These are phyloP conservation scores for Vanderwaltozyma verrucispora DNA, from an alignment of 805 yeast genomes.

Conservation along the genomic window DNA sequence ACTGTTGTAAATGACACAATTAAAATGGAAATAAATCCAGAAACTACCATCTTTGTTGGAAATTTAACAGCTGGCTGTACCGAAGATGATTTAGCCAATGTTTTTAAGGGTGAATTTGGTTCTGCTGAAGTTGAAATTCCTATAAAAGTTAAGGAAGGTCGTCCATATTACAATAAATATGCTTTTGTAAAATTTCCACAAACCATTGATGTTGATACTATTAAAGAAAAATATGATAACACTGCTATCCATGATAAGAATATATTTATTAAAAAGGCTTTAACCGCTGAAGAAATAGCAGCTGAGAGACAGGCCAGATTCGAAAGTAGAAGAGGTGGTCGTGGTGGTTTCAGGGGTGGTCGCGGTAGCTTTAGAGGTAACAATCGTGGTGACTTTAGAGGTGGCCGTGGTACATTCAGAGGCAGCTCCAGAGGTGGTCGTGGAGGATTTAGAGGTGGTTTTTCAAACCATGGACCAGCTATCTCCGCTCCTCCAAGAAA, in stretches of 20 bases:
- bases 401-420: conserved; percentile 6
- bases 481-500: conserved; percentile 14
- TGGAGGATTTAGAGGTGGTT: conserved; percentile 11
- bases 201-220: conserved; percentile 22
- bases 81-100: conserved; percentile 18
- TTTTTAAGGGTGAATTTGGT: conserved; percentile 21
- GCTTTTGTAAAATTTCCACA: conserved; percentile 26
- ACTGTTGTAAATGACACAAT: background rate
- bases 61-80: conserved; percentile 24
- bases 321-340: conserved; percentile 7
- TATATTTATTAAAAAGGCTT: conserved; percentile 25
- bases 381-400: conserved; percentile 6
- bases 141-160: conserved; percentile 14
- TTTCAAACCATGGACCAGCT: conserved; percentile 5
- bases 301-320: conserved; percentile 5
- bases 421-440: conserved; percentile 11
- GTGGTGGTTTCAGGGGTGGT: conserved; percentile 8
- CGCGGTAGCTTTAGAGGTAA: conserved; percentile 8
- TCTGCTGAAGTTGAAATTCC: conserved; percentile 24
- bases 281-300: conserved; percentile 10
- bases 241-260: conserved; percentile 24
- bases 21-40: conserved; percentile 19
- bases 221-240: conserved; percentile 11
- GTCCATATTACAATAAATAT: conserved; percentile 14
- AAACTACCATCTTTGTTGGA: conserved; percentile 27